Percentiles rank a stretch among this genome's conserved stretches.
Conservation (phyloP, 192 early-diverging fungal species). For the Coemansia sp. region DNA sequence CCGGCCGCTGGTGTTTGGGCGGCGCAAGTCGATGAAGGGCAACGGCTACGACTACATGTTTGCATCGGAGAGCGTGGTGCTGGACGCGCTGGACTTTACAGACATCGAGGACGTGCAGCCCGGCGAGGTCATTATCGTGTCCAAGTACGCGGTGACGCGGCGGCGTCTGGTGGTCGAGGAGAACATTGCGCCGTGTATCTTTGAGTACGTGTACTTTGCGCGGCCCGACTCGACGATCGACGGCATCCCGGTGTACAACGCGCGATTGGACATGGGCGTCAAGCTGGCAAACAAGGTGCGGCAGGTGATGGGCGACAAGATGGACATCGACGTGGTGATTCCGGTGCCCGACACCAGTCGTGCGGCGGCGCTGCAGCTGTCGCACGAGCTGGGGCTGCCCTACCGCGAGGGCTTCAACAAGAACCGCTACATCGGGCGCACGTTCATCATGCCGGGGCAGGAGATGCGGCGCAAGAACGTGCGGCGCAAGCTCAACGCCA, state of each 20-base stretch:
- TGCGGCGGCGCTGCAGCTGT: conserved; percentile 89
- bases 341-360: conserved; percentile 98
- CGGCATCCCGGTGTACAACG: conserved; percentile 97
- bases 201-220: conserved; percentile 99
- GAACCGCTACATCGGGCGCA: conserved; percentile 98
- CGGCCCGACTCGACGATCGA: conserved; percentile 98
- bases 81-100: conserved; percentile 87
- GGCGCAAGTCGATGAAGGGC: conserved; percentile 60
- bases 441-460: conserved; percentile 99
- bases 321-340: conserved; percentile 98
- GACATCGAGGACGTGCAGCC: conserved; percentile 90
- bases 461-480: conserved; percentile 87
- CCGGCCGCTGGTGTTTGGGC: conserved; percentile 92
- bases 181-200: conserved; percentile 92
- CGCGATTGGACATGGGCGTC: conserved; percentile 97
- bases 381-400: conserved; percentile 82
- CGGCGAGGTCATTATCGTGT: conserved; percentile 94
- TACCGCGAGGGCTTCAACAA: conserved; percentile 99
- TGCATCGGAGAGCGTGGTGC: conserved; percentile 94
- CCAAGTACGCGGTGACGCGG: conserved; percentile 69
- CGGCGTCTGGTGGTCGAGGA: conserved; percentile 62
- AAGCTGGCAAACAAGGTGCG: conserved; percentile 85
- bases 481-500: conserved; percentile 96
- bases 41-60: conserved; percentile 95
- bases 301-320: conserved; percentile 68